Percentiles rank a stretch among this genome's conserved stretches.
These are phyloP conservation scores for Hanseniaspora singularis DNA, from an alignment of 805 yeast species.

Conservation along the genomic window DNA sequence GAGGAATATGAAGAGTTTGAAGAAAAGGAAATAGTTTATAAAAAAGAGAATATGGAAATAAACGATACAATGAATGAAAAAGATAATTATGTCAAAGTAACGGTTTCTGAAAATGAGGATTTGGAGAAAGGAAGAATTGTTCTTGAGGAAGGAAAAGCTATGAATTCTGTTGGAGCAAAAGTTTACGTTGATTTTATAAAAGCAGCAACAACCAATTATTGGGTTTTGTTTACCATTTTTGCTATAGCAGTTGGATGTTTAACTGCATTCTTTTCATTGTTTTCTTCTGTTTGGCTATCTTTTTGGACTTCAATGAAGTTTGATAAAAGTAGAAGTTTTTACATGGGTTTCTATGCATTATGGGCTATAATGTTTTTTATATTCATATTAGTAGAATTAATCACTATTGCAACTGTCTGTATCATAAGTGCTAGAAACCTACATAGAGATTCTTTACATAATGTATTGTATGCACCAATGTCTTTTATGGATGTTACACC, in stretches of 20 bases:
- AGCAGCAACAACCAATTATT: slow-evolving; percentile 43
- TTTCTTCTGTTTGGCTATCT: slow-evolving; percentile 53
- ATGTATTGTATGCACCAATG: slow-evolving; percentile 68
- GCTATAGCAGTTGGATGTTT: slow-evolving; percentile 22
- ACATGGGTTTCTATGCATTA: slow-evolving; percentile 67
- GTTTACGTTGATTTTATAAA: slow-evolving; percentile 42
- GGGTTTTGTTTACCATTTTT: slow-evolving; percentile 21
- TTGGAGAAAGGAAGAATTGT: slow-evolving; percentile 31
- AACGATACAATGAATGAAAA: not conserved
- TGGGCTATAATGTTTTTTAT: slow-evolving; percentile 38
- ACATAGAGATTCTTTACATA: slow-evolving; percentile 49
- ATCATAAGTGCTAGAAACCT: slow-evolving; percentile 44
- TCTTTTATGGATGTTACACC: slow-evolving; percentile 77
- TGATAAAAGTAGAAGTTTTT: slow-evolving; percentile 38
- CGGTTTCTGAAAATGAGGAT: slow-evolving; percentile 11
- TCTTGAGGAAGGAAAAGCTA: slow-evolving; percentile 46
- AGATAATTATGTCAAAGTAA: slow-evolving; percentile 17
- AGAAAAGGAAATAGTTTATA: too few species aligned
- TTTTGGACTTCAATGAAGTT: slow-evolving; percentile 65
- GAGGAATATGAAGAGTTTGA: slow-evolving; percentile 21
- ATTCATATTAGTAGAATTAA: slow-evolving; percentile 31
- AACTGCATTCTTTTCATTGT: slow-evolving; percentile 26
- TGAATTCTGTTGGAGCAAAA: slow-evolving; percentile 37
- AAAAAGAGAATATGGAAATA: slow-evolving; percentile 18
- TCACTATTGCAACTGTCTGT: slow-evolving; percentile 30